phyloP scores from a whole-genome alignment of 305 asterid genomes.

The Fraxinus baroniana region DNA sequence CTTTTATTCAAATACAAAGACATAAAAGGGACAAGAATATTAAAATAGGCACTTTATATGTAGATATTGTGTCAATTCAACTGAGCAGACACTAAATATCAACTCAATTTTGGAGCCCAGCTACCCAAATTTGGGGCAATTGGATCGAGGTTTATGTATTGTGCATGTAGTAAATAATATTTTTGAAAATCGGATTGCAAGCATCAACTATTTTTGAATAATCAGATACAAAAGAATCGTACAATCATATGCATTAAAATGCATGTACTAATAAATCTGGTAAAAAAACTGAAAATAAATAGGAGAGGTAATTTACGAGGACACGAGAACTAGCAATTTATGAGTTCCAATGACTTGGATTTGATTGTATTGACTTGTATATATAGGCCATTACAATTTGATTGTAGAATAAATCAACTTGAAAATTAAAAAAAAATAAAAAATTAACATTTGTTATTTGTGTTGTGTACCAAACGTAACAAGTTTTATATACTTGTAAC shows the following conservation, averaged over 20 bases:
- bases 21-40: background rate
- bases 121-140: background rate
- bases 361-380: background rate
- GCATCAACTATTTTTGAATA: too few relatives aligned
- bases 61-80: background rate
- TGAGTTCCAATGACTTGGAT: background rate
- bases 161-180: background rate
- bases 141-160: background rate
- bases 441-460: background rate
- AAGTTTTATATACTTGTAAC: conserved; percentile 37
- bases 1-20: background rate
- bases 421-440: background rate
- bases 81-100: background rate
- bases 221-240: too few relatives aligned
- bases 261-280: background rate
- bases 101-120: background rate
- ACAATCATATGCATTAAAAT: background rate
- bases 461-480: background rate
- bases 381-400: background rate
- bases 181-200: background rate
- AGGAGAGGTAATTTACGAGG: background rate
- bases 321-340: background rate
- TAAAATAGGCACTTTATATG: background rate
- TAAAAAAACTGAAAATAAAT: background rate
- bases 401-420: background rate